These are phyloP conservation scores for Sherardia arvensis DNA, from an alignment of 257 asterid genomes.

Conservation along the genomic window DNA sequence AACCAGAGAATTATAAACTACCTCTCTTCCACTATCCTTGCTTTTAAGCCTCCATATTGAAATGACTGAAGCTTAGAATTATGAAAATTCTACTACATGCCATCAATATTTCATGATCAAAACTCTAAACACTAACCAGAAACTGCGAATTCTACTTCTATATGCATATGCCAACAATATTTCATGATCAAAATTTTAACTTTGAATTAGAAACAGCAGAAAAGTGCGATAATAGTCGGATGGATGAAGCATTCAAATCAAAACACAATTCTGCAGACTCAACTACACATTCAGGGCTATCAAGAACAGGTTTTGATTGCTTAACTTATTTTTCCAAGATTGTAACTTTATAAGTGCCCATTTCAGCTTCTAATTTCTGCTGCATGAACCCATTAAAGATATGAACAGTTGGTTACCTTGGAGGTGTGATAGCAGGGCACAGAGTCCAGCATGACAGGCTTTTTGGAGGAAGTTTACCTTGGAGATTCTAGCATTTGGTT, in stretches of 20 bases:
- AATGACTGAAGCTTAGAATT: not conserved
- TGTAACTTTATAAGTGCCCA: not conserved
- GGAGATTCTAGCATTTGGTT: not conserved
- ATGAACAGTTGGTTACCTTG: constrained; percentile 12
- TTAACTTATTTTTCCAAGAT: not conserved
- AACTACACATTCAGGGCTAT: not conserved
- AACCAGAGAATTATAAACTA: not conserved
- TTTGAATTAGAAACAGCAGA: not conserved
- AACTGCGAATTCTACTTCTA: not conserved
- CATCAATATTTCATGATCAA: not conserved
- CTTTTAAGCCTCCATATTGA: not conserved
- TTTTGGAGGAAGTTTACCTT: not conserved
- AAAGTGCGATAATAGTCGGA: not conserved
- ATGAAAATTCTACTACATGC: not conserved
- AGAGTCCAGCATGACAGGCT: constrained; percentile 12
- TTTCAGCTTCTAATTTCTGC: not conserved
- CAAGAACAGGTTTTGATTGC: not conserved
- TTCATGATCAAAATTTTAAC: not conserved
- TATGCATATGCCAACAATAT: no score
- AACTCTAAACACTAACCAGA: not conserved
- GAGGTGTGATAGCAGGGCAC: constrained; percentile 4
- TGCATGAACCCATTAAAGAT: not conserved
- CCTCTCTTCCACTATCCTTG: not conserved
- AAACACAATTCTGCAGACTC: not conserved
- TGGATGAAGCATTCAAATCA: not conserved